A percentile compares a stretch with the other conserved stretches of the same genome.
These are phyloP conservation scores for Talaromyces sp. DNA, from an alignment of 2,329 filamentous ascomycete genomes.

Conservation along the genomic window DNA sequence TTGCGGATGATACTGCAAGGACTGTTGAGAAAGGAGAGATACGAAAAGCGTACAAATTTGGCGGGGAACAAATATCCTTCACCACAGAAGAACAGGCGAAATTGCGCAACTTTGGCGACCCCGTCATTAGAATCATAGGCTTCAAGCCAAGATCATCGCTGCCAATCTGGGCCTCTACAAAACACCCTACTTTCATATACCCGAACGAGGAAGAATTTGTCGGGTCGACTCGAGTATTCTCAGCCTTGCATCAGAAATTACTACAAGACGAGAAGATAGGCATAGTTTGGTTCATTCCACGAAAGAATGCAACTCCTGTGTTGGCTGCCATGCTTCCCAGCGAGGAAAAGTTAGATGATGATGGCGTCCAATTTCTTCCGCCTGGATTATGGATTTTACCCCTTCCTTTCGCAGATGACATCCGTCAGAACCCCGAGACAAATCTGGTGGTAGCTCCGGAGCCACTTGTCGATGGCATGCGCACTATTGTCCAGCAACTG, in stretches of 20 bases:
- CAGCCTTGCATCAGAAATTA: slow-evolving; percentile 83
- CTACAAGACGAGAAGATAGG: slow-evolving; percentile 73
- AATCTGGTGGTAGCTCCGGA: slow-evolving; percentile 58
- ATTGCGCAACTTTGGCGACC: slow-evolving; percentile 74
- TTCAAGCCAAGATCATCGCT: slow-evolving; percentile 78
- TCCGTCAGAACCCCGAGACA: slow-evolving; percentile 67
- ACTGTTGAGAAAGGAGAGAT: slow-evolving; percentile 75
- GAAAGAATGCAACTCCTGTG: slow-evolving; percentile 71
- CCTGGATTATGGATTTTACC: slow-evolving; percentile 85
- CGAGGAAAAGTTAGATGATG: slow-evolving; percentile 58
- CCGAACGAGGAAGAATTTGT: slow-evolving; percentile 86
- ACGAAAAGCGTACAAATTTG: slow-evolving; percentile 92
- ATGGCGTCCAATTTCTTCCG: slow-evolving; percentile 65
- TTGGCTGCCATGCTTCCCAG: slow-evolving; percentile 80
- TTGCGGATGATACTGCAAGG: slow-evolving; percentile 71
- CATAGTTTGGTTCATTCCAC: slow-evolving; percentile 82
- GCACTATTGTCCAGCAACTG: slow-evolving; percentile 73
- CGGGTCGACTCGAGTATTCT: slow-evolving; percentile 88
- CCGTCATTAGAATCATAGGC: slow-evolving; percentile 80
- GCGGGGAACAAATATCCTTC: slow-evolving; percentile 83
- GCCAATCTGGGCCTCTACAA: slow-evolving; percentile 77
- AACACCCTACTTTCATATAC: slow-evolving; percentile 87
- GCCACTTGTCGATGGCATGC: slow-evolving; percentile 73
- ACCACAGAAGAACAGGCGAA: slow-evolving; percentile 73
- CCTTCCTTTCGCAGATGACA: slow-evolving; percentile 83